Percentiles rank a stretch among this genome's conserved stretches.
These are phyloP conservation scores for Chlorophyllum brunneum DNA, from an alignment of 768 basidiomycete species.

Conservation along the genomic window DNA sequence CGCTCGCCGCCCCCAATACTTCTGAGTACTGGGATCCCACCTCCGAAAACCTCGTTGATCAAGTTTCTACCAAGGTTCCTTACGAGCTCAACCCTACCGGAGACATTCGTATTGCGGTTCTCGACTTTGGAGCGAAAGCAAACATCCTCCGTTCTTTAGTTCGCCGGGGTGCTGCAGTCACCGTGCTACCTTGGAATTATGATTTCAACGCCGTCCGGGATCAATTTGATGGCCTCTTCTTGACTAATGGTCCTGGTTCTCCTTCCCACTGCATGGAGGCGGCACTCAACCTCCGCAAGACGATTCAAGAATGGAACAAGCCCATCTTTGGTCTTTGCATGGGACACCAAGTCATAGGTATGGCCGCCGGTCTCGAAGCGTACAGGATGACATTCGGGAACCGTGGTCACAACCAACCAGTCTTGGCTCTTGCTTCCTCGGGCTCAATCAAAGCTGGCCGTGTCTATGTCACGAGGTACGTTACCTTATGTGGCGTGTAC, in stretches of 20 bases:
- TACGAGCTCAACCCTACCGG: conserved; percentile 86
- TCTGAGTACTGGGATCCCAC: conserved; percentile 94
- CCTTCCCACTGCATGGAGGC: conserved; percentile 87
- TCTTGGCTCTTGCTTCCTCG: conserved; percentile 88
- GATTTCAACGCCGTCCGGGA: conserved; percentile 93
- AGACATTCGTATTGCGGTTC: conserved; percentile 88
- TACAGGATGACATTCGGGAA: conserved; percentile 99
- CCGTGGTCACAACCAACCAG: conserved; percentile 98
- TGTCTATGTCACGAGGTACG: conserved; percentile 92
- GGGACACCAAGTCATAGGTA: conserved; percentile 97
- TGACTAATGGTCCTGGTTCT: conserved; percentile 96
- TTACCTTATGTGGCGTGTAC: background rate
- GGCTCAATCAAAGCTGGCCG: conserved; percentile 94
- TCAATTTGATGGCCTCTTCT: conserved; percentile 90
- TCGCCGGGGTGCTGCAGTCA: conserved; percentile 86
- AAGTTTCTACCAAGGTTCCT: conserved; percentile 81
- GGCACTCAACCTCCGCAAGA: conserved; percentile 73
- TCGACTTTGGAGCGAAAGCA: conserved; percentile 97
- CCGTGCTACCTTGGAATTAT: conserved; percentile 96
- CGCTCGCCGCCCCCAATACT: conserved; percentile 50
- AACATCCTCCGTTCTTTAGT: conserved; percentile 94
- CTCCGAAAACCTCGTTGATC: conserved; percentile 88
- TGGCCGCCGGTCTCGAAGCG: conserved; percentile 94
- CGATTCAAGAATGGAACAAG: conserved; percentile 84
- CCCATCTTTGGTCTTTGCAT: conserved; percentile 99